Base-by-base conservation (phyloP, 2,329 filamentous ascomycete species). In the Epichloe hybrida region DNA sequence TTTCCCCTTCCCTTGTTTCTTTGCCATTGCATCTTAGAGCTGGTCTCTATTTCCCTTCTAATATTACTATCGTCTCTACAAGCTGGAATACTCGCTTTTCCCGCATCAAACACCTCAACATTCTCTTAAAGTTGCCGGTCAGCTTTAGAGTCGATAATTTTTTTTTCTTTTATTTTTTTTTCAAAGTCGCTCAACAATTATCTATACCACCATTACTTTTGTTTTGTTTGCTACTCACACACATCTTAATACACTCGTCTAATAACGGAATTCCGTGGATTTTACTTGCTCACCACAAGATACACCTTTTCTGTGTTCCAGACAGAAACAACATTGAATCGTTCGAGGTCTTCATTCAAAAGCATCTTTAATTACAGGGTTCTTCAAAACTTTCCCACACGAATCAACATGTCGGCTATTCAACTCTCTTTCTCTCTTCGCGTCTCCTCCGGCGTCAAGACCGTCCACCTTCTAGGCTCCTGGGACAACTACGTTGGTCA, bases 401-500 rank as follows among this genome's bases (percentile, higher is more conserved):
- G n/a, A 52, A 48, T 64, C 69, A 83, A 67, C 74, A 95, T 95
- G 88, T 84, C 90, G 71, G 77, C 88, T 68, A 83, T 93, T 72
- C 91, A 96, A 74, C 84, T 95, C 61, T 91, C 89, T 67, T 97
- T 97, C 75, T 84, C 86, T 70, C 87, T 97, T 70, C 88, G 90
- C 75, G 94, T 94, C 69, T 95, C 90, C 66, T 83, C 88, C 67
- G 88, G 89, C 73, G 88, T 94, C 79, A 95, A 96, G 82, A 91
- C 90, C 65, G 91, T 95, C 67, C 91, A 97, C 69, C 79, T 98
- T 60, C 85, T 97, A 72, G 91, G 91, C 64, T 97, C 91, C 60
- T 98, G 91, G 91, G 93, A 98, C 77, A 87, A 87, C 77, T 98
- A 98, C 80, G 77, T 80, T 61, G 88, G 88, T 59, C 91, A 96